Evolutionary conservation across 257 asterid species (phyloP).

Genomic region (Petrea volubilis): DNA sequence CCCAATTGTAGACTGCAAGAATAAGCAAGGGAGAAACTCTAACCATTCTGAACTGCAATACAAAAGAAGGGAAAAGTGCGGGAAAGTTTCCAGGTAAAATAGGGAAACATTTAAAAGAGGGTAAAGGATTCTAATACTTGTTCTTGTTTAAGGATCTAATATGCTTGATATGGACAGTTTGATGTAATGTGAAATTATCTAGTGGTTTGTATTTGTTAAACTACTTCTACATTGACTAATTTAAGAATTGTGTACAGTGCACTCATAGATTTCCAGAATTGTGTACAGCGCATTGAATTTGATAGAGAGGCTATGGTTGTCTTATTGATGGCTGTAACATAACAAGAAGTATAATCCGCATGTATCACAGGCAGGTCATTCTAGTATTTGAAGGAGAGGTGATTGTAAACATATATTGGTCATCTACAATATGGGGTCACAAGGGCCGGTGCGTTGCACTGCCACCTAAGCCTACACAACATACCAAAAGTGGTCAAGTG

Average conservation of each 20-base stretch:
- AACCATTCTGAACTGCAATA: not conserved
- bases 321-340: not conserved
- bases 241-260: too few relatives aligned
- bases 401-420: not conserved
- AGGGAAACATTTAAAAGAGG: not conserved
- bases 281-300: too few relatives aligned
- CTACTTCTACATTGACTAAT: not conserved
- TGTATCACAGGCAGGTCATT: not conserved
- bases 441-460: not conserved
- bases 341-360: not conserved
- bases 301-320: not conserved
- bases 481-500: too few relatives aligned
- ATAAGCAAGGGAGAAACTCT: constrained; percentile 15
- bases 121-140: not conserved
- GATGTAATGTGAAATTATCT: not conserved
- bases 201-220: not conserved
- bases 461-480: too few relatives aligned
- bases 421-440: not conserved
- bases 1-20: constrained; percentile 67
- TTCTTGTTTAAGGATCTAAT: not conserved
- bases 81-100: not conserved
- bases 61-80: not conserved
- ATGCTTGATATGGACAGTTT: not conserved
- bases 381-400: not conserved
- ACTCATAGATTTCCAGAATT: too few relatives aligned